Evolutionary conservation across 352 stramenopile species (phyloP).

Genomic region (Detonula confervacea): DNA sequence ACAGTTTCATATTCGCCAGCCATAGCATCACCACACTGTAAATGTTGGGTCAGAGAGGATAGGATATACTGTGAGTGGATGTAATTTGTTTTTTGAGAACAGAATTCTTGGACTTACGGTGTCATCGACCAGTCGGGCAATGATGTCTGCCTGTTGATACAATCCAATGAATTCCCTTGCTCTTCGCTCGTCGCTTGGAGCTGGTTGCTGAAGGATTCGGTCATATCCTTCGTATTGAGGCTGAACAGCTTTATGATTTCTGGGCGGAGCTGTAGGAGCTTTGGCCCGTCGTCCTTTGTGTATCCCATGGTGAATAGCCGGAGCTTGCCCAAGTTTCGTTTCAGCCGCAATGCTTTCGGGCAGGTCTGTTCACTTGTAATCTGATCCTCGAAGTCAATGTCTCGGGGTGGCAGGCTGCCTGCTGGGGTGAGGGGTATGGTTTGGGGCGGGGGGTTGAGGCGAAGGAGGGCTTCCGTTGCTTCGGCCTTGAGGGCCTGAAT

Average conservation of each 20-base stretch:
- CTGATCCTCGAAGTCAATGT: not conserved
- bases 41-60: not conserved
- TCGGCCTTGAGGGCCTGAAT: not conserved
- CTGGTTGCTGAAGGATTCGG: not conserved
- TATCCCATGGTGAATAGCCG: not conserved
- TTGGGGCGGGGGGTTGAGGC: not conserved
- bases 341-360: conserved; percentile 4
- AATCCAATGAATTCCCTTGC: not conserved
- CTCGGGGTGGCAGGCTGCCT: not conserved
- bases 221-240: not conserved
- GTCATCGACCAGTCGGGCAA: too few species aligned
- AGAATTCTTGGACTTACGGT: too few species aligned
- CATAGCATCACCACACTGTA: not conserved
- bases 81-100: too few species aligned
- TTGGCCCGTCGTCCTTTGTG: not conserved
- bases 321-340: not conserved
- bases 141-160: conserved; percentile 4
- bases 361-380: not conserved
- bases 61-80: not conserved
- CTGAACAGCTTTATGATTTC: not conserved
- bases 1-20: not conserved
- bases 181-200: not conserved
- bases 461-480: not conserved
- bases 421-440: not conserved
- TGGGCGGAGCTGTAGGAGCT: not conserved